Evolutionary conservation across 2,329 filamentous ascomycete genomes (phyloP).

Genomic region (Magnaporthiopsis poae): DNA sequence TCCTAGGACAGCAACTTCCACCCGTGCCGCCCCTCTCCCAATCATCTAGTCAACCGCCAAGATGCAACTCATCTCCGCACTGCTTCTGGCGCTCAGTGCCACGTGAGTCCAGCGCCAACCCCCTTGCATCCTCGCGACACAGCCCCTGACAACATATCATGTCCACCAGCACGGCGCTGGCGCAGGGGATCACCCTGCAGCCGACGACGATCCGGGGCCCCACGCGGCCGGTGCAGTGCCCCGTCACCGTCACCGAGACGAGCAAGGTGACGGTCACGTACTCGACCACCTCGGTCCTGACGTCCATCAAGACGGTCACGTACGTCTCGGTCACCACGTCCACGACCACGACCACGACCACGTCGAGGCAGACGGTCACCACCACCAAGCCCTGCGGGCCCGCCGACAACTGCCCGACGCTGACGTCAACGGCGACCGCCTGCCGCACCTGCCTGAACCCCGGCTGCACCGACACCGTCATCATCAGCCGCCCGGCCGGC

Average conservation of each 20-base stretch:
- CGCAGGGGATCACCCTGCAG: conserved; percentile 7
- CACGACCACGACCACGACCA: conserved; percentile 4
- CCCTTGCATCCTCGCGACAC: neutral
- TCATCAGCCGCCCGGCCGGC: conserved; percentile 10
- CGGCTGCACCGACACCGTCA: conserved; percentile 9
- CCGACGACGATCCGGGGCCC: conserved; percentile 7
- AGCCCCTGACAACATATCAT: neutral
- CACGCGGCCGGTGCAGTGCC: neutral
- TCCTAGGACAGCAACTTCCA: neutral
- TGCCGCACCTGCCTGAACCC: conserved; percentile 12
- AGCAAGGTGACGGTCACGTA: neutral
- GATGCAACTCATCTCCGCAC: neutral
- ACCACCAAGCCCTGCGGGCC: conserved; percentile 8
- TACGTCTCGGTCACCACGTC: conserved; percentile 3
- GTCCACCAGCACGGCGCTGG: neutral
- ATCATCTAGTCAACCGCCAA: neutral
- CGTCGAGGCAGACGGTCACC: conserved; percentile 4
- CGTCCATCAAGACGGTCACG: conserved; percentile 6
- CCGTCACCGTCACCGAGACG: conserved; percentile 3
- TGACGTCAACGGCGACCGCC: conserved; percentile 12
- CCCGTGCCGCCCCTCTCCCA: no score
- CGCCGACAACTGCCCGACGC: conserved; percentile 10
- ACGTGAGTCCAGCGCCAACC: neutral
- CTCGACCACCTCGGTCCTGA: conserved; percentile 5
- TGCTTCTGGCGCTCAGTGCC: neutral